Base-by-base conservation (phyloP, 164 flowering plant species). In the Cinnamomum chago region DNA sequence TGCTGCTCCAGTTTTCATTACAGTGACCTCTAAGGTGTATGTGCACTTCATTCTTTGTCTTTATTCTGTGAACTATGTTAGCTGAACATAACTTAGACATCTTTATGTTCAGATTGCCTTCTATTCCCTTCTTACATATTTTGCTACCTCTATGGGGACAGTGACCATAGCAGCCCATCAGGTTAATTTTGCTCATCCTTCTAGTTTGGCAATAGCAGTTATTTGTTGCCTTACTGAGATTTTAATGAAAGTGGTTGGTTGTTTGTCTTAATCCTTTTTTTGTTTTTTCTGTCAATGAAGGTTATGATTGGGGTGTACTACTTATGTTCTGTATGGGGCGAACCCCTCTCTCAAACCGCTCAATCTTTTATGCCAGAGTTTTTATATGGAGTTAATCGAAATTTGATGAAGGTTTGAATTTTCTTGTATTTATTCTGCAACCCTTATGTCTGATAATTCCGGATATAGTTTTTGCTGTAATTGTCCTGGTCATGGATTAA, bases 311-410 rank as follows among this genome's bases (percentile, higher is more conserved):
- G 95, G 79, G 84, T 86, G 35, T 80, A 66, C 72, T 65, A 86
- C 75, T 86, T 91, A 89, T 92, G 92, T 80, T 77, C 88, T 0
- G 98, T 94, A 58, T 92, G 92, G 90, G 97, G 97, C 47, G 97
- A 94, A 76, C 98, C 99, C 55, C 94, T 96, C 65, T 90, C 95
- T 70, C 99, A 96, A 86, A 92, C 99, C 55, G 99, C 99, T 24
- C 98, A 96, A 76, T 90, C 99, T 58, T 96, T 92, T 83, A 92
- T 96, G 98, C 99, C 99, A 15, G 99, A 88, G 84, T 85, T 91
- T 80, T 76, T 96, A 51, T 88, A 84, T 83, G 99, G 99, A 73
- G 85, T 66, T 3, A 80, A 88, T 55, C 86, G 87, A 67, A 93
- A 78, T 83, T 84, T 93, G 80, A 17, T 70, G 52, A 95, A 91